These are phyloP conservation scores for Vigna angularis DNA, from an alignment of 306 rosid species.

Conservation along the genomic window DNA sequence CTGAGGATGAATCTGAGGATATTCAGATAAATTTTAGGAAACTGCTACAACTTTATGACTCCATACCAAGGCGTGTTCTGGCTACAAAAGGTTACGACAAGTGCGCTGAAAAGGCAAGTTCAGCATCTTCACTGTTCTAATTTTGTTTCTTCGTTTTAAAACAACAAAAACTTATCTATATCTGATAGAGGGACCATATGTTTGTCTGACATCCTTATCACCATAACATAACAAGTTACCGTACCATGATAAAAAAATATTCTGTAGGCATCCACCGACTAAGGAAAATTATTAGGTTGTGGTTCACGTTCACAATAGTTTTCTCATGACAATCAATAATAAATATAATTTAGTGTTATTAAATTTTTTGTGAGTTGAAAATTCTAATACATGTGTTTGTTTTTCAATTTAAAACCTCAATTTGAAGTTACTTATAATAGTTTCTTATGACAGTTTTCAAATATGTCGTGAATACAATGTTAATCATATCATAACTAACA, in stretches of 20 bases:
- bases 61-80: slow-evolving; percentile 43
- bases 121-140: neutral
- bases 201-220: no score
- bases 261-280: neutral
- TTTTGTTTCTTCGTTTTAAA: neutral
- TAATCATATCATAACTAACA: no score
- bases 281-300: neutral
- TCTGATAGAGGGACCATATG: neutral
- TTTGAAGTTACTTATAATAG: no score
- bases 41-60: slow-evolving; percentile 37
- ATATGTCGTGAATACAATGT: no score
- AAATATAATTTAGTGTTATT: no score
- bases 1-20: neutral
- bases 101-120: slow-evolving; percentile 39
- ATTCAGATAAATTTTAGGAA: slow-evolving; percentile 8
- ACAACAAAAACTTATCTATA: neutral
- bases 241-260: no score
- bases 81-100: slow-evolving; percentile 53
- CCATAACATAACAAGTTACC: no score
- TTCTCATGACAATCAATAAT: neutral
- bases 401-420: no score
- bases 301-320: neutral
- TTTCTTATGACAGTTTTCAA: no score
- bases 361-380: neutral
- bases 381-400: no score